phyloP scores from a whole-genome alignment of 1,139 yeast genomes.

The Chernovozyma aurita region DNA sequence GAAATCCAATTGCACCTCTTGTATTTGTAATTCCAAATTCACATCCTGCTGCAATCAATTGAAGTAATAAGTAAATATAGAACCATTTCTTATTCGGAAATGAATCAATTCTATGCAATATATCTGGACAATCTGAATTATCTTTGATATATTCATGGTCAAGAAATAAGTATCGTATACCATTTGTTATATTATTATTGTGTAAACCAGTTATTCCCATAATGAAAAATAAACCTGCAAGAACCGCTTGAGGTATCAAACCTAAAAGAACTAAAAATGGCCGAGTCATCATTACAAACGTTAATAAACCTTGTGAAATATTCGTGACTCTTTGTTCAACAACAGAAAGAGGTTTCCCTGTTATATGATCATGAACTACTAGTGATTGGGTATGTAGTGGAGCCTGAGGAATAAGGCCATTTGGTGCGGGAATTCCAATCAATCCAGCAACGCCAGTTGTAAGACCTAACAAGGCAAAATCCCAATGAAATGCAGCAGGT shows the following conservation, averaged over 20 bases:
- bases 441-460: conserved; percentile 86
- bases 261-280: conserved; percentile 81
- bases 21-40: conserved; percentile 87
- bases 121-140: conserved; percentile 33
- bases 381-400: conserved; percentile 85
- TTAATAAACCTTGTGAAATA: conserved; percentile 76
- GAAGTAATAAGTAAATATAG: conserved; percentile 50
- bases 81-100: conserved; percentile 46
- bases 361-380: conserved; percentile 49
- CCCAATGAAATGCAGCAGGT: conserved; percentile 93
- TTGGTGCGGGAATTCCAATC: conserved; percentile 91
- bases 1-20: conserved; percentile 91
- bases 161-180: conserved; percentile 61
- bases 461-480: conserved; percentile 75
- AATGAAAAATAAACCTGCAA: conserved; percentile 87
- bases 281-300: conserved; percentile 83
- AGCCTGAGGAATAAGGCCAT: conserved; percentile 95
- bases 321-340: conserved; percentile 90
- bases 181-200: conserved; percentile 58
- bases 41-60: conserved; percentile 64
- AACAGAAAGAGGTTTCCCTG: conserved; percentile 48
- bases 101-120: conserved; percentile 28
- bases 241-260: conserved; percentile 87
- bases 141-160: conserved; percentile 45
- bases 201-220: conserved; percentile 86